These are phyloP conservation scores for Nematocida ausubeli DNA, from an alignment of 371 early-diverging fungal species.

Conservation along the genomic window DNA sequence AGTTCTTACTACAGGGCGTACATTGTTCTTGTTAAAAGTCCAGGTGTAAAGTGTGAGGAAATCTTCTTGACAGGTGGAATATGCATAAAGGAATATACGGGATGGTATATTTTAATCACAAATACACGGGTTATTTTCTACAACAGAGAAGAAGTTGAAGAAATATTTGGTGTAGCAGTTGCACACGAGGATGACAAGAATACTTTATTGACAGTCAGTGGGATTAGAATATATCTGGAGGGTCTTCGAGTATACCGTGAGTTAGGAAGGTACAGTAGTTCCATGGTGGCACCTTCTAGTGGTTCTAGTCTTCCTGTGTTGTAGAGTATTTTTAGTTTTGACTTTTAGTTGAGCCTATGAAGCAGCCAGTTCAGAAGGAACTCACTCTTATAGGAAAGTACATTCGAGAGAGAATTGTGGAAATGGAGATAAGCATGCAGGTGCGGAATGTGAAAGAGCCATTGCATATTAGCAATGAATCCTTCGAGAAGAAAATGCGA, in stretches of 20 bases:
- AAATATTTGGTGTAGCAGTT: slow-evolving; percentile 1
- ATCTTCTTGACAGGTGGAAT: slow-evolving; percentile 36
- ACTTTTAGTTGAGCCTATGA: too few species aligned
- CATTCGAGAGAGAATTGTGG: slow-evolving; percentile 24
- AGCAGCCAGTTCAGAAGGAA: not conserved
- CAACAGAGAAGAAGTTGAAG: slow-evolving; percentile 30
- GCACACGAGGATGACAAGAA: not conserved
- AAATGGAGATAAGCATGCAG: slow-evolving; percentile 40
- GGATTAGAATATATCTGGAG: slow-evolving; percentile 16
- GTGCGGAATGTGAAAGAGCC: slow-evolving; percentile 35
- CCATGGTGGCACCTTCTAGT: not conserved
- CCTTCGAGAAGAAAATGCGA: slow-evolving; percentile 31
- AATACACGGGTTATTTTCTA: slow-evolving; percentile 30
- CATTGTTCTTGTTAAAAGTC: slow-evolving; percentile 2
- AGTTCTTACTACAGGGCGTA: slow-evolving; percentile 49
- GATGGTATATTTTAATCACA: slow-evolving; percentile 43
- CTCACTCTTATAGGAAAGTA: slow-evolving; percentile 15
- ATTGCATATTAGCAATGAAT: not conserved
- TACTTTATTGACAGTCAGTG: not conserved
- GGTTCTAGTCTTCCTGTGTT: too few species aligned
- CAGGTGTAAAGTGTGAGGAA: slow-evolving; percentile 11
- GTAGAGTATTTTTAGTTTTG: not conserved
- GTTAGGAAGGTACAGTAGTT: not conserved
- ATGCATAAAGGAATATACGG: slow-evolving; percentile 10
- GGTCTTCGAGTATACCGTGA: slow-evolving; percentile 7